These are phyloP conservation scores for Hygrocybe coccinea DNA, from an alignment of 768 basidiomycete genomes.

Conservation along the genomic window DNA sequence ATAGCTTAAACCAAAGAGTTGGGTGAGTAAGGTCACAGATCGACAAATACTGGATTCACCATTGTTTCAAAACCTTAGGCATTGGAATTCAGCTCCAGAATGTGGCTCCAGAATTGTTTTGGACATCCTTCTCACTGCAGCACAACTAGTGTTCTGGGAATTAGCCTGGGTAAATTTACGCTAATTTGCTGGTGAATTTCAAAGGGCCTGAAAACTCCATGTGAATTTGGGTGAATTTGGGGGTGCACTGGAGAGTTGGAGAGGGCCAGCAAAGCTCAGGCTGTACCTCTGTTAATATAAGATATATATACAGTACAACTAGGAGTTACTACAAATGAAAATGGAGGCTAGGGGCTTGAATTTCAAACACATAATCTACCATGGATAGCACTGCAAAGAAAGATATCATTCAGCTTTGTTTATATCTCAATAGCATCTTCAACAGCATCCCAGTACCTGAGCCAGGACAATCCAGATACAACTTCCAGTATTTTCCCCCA, in stretches of 20 bases:
- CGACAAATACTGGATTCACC: too few species aligned
- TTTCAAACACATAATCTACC: background rate
- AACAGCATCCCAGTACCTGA: background rate
- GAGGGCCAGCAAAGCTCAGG: background rate
- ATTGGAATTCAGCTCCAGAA: too few species aligned
- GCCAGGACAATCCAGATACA: background rate
- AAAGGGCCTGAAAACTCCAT: background rate
- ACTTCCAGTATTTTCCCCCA: conserved; percentile 1
- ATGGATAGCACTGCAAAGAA: background rate
- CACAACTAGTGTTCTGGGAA: background rate
- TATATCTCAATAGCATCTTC: background rate
- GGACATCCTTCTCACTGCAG: too few species aligned
- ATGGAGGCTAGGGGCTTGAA: background rate
- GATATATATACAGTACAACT: background rate
- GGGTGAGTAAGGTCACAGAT: too few species aligned
- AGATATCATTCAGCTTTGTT: background rate
- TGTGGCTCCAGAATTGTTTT: too few species aligned
- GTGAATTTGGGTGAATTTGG: conserved; percentile 2
- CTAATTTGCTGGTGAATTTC: background rate
- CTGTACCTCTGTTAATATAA: background rate
- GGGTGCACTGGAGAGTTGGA: background rate
- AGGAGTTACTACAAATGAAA: background rate
- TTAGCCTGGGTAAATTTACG: background rate
- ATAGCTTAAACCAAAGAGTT: too few species aligned
- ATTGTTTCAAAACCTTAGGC: too few species aligned